phyloP scores from a whole-genome alignment of 306 rosid genomes.

The Vigna nakashimae region DNA sequence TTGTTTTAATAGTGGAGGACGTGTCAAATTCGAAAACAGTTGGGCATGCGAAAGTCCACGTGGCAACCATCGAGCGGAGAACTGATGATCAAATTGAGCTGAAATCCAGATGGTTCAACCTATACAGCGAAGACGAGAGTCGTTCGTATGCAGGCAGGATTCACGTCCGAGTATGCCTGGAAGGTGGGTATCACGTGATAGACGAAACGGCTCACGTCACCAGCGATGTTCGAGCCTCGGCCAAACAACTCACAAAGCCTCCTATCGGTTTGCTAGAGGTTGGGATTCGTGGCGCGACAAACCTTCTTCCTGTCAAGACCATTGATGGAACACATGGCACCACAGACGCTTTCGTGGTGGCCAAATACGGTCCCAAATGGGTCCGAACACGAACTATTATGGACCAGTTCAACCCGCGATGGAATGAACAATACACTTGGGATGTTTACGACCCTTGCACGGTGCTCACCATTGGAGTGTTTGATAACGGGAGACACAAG shows the following conservation, averaged over 20 bases:
- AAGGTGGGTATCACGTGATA: constrained; percentile 92
- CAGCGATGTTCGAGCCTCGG: constrained; percentile 78
- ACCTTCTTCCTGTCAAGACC: constrained; percentile 75
- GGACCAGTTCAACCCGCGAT: constrained; percentile 79
- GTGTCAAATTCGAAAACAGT: constrained; percentile 49
- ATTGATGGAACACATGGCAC: constrained; percentile 79
- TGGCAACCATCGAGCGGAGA: constrained; percentile 69
- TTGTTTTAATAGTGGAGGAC: constrained; percentile 62
- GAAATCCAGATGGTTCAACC: constrained; percentile 86
- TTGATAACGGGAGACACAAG: constrained; percentile 76
- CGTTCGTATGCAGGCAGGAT: constrained; percentile 67
- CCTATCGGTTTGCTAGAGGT: constrained; percentile 83
- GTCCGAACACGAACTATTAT: constrained; percentile 80
- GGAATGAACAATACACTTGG: constrained; percentile 97
- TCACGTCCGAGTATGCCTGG: constrained; percentile 75
- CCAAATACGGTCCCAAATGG: constrained; percentile 90
- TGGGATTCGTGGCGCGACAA: constrained; percentile 80
- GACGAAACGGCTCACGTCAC: constrained; percentile 91
- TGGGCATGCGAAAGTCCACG: constrained; percentile 68
- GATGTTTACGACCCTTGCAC: constrained; percentile 87
- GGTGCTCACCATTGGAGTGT: constrained; percentile 76
- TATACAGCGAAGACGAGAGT: constrained; percentile 53
- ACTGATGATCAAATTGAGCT: constrained; percentile 60
- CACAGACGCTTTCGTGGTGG: constrained; percentile 79
- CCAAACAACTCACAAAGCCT: constrained; percentile 67